Evolutionary conservation across 73 alveolate genomes (phyloP).

Genomic region (Effrenium voratum): DNA sequence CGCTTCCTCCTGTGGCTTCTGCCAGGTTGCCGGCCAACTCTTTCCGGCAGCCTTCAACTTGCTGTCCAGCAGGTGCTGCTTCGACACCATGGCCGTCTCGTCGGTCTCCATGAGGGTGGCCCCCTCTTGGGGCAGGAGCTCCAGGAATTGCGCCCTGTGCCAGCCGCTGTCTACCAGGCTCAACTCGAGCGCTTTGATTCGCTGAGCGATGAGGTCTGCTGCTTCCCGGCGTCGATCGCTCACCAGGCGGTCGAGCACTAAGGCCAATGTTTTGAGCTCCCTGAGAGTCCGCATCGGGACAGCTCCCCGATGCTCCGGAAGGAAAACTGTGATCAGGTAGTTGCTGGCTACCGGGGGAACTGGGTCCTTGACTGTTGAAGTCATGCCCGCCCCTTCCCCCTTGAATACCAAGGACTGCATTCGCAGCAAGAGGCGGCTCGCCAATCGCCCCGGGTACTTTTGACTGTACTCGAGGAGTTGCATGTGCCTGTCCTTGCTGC

Average conservation of each 20-base stretch:
- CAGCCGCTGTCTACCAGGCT: not conserved
- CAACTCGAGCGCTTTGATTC: conserved; percentile 24
- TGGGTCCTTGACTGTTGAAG: not conserved
- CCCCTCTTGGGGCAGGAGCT: conserved; percentile 10
- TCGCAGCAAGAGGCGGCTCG: not conserved
- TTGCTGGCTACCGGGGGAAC: not conserved
- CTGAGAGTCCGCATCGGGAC: not conserved
- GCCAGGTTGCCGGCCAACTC: not conserved
- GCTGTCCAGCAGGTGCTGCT: not conserved
- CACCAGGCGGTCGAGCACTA: not conserved
- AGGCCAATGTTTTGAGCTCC: not conserved
- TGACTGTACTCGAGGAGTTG: not conserved
- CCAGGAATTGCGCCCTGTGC: conserved; percentile 17
- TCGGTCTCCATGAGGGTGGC: not conserved
- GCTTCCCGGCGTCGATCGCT: not conserved
- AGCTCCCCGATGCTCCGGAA: not conserved
- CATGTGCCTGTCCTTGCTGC: not conserved
- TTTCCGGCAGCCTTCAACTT: not conserved
- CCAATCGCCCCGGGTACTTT: conserved; percentile 7
- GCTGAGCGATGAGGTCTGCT: conserved; percentile 25
- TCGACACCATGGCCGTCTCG: not conserved
- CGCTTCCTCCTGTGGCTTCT: not conserved
- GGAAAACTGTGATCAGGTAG: not conserved
- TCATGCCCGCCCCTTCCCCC: not conserved
- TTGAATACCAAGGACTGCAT: not conserved